phyloP scores from a whole-genome alignment of 768 basidiomycete species.

The Mycena leptocephala region DNA sequence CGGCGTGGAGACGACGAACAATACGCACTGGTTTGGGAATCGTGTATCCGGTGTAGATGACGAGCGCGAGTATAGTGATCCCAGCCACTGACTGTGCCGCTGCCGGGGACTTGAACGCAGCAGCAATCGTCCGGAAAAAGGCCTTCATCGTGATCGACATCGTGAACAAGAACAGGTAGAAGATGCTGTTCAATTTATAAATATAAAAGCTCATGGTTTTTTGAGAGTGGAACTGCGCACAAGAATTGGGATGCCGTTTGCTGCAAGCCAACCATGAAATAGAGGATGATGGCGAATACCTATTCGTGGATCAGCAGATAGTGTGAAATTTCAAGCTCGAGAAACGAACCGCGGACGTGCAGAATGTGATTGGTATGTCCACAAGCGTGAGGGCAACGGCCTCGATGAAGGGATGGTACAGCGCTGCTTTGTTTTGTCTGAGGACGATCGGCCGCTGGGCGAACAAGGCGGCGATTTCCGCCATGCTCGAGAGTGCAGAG shows the following conservation, averaged over 20 bases:
- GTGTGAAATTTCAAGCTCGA: no score
- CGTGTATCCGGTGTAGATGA: conserved; percentile 69
- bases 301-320: no score
- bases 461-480: conserved; percentile 72
- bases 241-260: conserved; percentile 65
- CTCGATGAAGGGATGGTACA: conserved; percentile 68
- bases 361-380: conserved; percentile 56
- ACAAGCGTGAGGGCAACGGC: conserved; percentile 62
- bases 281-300: conserved; percentile 58
- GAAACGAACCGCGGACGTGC: no score
- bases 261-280: conserved; percentile 68
- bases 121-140: conserved; percentile 72
- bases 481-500: conserved; percentile 71
- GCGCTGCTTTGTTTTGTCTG: conserved; percentile 60
- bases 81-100: conserved; percentile 61
- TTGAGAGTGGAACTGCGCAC: conserved; percentile 48
- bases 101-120: conserved; percentile 62
- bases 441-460: conserved; percentile 63
- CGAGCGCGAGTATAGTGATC: conserved; percentile 62
- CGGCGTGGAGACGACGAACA: neutral
- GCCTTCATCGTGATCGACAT: conserved; percentile 73
- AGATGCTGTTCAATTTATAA: conserved; percentile 51
- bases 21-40: conserved; percentile 57
- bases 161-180: conserved; percentile 63
- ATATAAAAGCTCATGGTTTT: neutral